Evolutionary conservation across 1,284 basidiomycete genomes (phyloP).

Genomic region (Somion occarium): DNA sequence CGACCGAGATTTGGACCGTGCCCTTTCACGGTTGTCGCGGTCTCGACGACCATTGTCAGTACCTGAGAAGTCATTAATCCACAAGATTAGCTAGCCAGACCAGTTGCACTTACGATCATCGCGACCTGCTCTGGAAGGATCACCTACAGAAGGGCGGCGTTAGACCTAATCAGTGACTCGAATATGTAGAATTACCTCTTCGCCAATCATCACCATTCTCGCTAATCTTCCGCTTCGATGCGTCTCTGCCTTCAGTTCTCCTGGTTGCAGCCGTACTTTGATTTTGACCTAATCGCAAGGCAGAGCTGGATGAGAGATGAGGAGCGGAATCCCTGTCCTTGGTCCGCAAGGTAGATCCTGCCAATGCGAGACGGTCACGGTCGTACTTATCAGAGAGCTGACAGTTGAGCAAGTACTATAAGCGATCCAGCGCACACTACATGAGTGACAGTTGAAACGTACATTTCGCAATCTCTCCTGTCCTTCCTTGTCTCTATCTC

Average conservation of each 20-base stretch:
- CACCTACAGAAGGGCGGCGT: slow-evolving; percentile 32
- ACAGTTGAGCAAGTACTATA: slow-evolving; percentile 11
- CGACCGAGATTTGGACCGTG: slow-evolving; percentile 55
- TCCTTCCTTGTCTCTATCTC: slow-evolving; percentile 69
- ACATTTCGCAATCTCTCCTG: slow-evolving; percentile 72
- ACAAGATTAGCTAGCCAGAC: slow-evolving; percentile 4
- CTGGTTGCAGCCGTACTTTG: slow-evolving; percentile 38
- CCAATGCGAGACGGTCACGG: slow-evolving; percentile 65
- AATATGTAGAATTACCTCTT: slow-evolving; percentile 48
- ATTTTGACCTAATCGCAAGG: slow-evolving; percentile 38
- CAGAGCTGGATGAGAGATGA: slow-evolving; percentile 44
- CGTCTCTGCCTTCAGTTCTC: slow-evolving; percentile 53
- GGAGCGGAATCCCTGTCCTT: slow-evolving; percentile 69
- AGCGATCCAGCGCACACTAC: neutral
- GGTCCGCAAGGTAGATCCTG: slow-evolving; percentile 41
- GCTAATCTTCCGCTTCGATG: slow-evolving; percentile 59
- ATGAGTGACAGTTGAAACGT: slow-evolving; percentile 27
- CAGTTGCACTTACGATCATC: slow-evolving; percentile 51
- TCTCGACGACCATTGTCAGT: slow-evolving; percentile 49
- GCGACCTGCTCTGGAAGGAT: slow-evolving; percentile 44
- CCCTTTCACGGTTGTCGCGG: slow-evolving; percentile 52
- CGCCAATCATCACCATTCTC: slow-evolving; percentile 78
- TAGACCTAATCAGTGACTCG: slow-evolving; percentile 5
- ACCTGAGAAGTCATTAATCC: slow-evolving; percentile 26
- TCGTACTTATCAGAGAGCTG: slow-evolving; percentile 83